phyloP scores from a whole-genome alignment of 2,329 filamentous ascomycete species.

The Verticillium albo-atrum region DNA sequence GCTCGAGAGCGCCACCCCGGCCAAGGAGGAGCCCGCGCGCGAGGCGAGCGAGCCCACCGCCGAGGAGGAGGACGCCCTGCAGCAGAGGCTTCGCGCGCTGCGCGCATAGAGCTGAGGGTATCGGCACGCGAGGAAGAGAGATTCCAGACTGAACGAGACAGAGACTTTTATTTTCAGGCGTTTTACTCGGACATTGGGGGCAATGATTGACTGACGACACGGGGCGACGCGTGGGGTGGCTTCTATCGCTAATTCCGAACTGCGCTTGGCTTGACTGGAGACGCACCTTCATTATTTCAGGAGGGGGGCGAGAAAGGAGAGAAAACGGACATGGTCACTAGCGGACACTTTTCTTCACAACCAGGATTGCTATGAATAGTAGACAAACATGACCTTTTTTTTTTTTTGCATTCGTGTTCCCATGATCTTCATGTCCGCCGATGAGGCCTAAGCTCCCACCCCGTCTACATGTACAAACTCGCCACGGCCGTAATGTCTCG shows the following conservation, averaged over 20 bases:
- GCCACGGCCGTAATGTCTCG: slow-evolving; percentile 89
- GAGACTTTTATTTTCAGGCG: neutral
- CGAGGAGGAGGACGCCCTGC: slow-evolving; percentile 73
- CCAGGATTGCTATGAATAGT: too few species aligned
- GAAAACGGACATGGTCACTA: neutral
- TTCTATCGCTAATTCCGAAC: neutral
- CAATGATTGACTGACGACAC: neutral
- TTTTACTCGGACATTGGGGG: neutral
- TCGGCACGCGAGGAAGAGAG: neutral
- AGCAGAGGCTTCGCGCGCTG: slow-evolving; percentile 54
- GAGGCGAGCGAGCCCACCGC: slow-evolving; percentile 63
- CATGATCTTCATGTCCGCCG: too few species aligned
- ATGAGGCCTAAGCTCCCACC: too few species aligned
- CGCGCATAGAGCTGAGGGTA: slow-evolving; percentile 33
- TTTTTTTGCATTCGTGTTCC: too few species aligned
- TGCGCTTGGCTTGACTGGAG: neutral
- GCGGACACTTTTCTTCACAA: too few species aligned
- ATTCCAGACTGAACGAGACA: neutral
- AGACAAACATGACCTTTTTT: too few species aligned
- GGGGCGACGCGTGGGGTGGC: neutral
- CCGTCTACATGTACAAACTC: slow-evolving; percentile 72
- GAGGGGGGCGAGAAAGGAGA: neutral
- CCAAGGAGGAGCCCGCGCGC: slow-evolving; percentile 52
- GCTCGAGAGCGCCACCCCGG: slow-evolving; percentile 54
- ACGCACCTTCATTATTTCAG: neutral